Percentiles rank a stretch among this genome's conserved stretches.
Conservation (phyloP, 139 green algal species). For the Chlamydomonas sp. region DNA sequence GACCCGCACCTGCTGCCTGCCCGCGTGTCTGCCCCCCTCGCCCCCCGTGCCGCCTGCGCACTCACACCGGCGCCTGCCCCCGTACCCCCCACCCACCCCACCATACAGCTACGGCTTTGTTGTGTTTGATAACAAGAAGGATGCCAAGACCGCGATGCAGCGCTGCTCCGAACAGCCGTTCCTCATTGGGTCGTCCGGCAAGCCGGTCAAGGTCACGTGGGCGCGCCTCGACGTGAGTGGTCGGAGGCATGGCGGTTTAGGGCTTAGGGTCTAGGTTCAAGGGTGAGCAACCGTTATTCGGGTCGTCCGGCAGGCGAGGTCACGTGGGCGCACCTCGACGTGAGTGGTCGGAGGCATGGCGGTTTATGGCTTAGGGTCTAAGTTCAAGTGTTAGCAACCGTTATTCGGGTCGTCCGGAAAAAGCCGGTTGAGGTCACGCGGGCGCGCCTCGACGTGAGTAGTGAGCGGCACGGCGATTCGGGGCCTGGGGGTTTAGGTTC, state of each 20-base stretch:
- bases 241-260: background rate
- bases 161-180: constrained; percentile 16
- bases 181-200: constrained; percentile 16
- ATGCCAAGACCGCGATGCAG: constrained; percentile 22
- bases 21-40: background rate
- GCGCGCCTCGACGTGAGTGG: constrained; percentile 21
- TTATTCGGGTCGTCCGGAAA: constrained; percentile 10
- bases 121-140: constrained; percentile 31
- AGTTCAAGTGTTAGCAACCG: constrained; percentile 33
- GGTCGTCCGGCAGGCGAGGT: too few relatives aligned
- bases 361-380: constrained; percentile 52
- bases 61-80: background rate
- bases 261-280: too few relatives aligned
- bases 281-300: too few relatives aligned
- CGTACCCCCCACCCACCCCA: background rate
- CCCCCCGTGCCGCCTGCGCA: background rate
- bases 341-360: constrained; percentile 15
- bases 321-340: too few relatives aligned
- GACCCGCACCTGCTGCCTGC: background rate
- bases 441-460: constrained; percentile 23
- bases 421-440: constrained; percentile 25
- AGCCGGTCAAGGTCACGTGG: constrained; percentile 27
- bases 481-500: too few relatives aligned
- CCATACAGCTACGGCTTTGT: constrained; percentile 29
- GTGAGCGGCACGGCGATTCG: background rate